Conservation (phyloP, 2,329 filamentous ascomycete genomes). For the Alternaria viburni region DNA sequence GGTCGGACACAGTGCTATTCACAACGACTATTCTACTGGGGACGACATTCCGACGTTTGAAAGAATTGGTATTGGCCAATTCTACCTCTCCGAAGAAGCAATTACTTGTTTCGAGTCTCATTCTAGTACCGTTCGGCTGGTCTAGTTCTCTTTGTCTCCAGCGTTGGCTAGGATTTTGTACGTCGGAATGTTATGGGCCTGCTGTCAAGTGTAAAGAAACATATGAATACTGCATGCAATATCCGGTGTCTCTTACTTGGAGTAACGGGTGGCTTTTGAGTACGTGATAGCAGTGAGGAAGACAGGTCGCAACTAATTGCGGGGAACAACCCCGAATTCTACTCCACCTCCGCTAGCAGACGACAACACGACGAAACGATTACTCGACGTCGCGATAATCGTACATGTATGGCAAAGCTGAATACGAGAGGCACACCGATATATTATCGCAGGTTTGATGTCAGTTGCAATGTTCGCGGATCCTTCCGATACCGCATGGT, state of each 20-base stretch:
- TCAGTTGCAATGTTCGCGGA: not conserved
- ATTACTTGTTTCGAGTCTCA: not conserved
- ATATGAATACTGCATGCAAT: not conserved
- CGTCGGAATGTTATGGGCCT: too few species aligned
- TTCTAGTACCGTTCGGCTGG: not conserved
- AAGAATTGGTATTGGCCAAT: not conserved
- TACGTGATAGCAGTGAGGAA: not conserved
- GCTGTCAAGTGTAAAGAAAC: not conserved
- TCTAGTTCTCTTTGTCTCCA: not conserved
- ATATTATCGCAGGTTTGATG: not conserved
- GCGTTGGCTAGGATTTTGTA: too few species aligned
- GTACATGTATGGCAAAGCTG: not conserved
- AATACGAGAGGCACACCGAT: not conserved
- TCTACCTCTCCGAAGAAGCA: not conserved
- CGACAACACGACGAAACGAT: not conserved
- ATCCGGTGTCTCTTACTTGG: too few species aligned
- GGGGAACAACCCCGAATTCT: not conserved
- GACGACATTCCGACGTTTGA: not conserved
- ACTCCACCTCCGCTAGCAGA: not conserved
- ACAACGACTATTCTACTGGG: not conserved
- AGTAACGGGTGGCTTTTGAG: not conserved
- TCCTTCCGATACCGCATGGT: slow-evolving; percentile 5
- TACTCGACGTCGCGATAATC: not conserved
- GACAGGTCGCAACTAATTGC: not conserved
- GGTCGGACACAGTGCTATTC: not conserved